Evolutionary conservation across 805 yeast species (phyloP), one percentile per base, ranked within the genome.

Genomic region (Spathaspora passalidarum): DNA sequence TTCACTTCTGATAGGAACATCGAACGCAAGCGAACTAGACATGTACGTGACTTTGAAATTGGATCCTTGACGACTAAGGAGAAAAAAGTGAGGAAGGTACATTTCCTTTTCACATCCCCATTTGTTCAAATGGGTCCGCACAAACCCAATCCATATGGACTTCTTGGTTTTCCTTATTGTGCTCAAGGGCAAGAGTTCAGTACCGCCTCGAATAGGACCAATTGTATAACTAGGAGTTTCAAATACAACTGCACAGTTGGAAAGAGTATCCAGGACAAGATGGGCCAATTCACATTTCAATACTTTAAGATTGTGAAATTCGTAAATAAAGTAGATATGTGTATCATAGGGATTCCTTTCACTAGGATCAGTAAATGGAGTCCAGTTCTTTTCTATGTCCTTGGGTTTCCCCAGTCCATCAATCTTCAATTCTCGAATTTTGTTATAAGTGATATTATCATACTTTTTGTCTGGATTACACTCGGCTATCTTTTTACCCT

Each of bases 91-190:
- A 13, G 75, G 74, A 37, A 75, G 53, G 50, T 70, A 70, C 54
- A 68, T 59, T 21, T 55, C 55, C 13, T 45, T 42, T n/a, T 72
- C 72, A 53, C 75, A 70, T 1, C 75, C 75, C 54, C 75, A 70
- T 2, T 48, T 45, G 19, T 50, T 44, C n/a, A 69, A 44, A 44
- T 70, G 73, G 2, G 75, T 72, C 35, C 75, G 50, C 3, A 74
- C 70, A 42, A 70, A 62, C 1, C 73, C 73, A 5, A 67, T 45
- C 72, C 70, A 69, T 5, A 66, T 54, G 44, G 66, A 68, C 35
- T 66, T 45, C 1, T 56, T 55, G 60, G 60, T 1, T 62, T 45
- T 9, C 43, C 48, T 16, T 38, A 42, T 13, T 39, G 54, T 34
- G 47, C 53, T 45, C 41, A 56, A 44, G 40, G 57, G 65, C 6